Base-by-base conservation (phyloP, 305 asterid species). In the Salvia sclarea region DNA sequence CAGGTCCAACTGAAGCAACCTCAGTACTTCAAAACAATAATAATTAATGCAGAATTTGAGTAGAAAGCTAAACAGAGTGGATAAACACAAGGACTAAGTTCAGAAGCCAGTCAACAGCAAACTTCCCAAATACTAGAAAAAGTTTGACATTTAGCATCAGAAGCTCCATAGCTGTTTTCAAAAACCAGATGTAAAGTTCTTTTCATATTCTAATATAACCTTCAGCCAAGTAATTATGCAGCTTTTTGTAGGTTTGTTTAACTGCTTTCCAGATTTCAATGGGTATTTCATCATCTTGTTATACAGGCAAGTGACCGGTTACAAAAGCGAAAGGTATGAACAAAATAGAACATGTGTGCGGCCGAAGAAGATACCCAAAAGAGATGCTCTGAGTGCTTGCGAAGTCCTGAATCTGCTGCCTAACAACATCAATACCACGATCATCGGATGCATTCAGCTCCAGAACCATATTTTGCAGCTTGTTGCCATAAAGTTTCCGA, bases 361-460 rank as follows among this genome's bases (percentile, higher is more conserved):
- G 2, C 45, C 50, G 60, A 69, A 70, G 60, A 69, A 70, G 59
- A 17, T 86, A 94, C 99, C 96, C 89, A 68, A 91, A 94, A 63
- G 96, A 83, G 78, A 94, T 87, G 86, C 99, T 88, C 85, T 89
- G 97, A 61, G 99, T 87, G 91, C 97, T 94, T 35, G 97, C 96
- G 22, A 94, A 94, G 80, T 91, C 97, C 90, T 94, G 99, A 83
- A 94, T 86, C 83, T 91, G 98, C 84, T 89, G 96, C 80, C 99
- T 85, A 64, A 94, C 98, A 44, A 94, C 95, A 74, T 91, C 96
- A 22, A 94, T 94, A 55, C 99, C 99, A 66, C 96, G 97, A 72
- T 82, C 97, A 76, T 94, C 98, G 0, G 98, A 93, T 25, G 98
- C 98, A 72, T 94, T 94, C 82, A 94, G 82, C 85, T 94, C 99